These are phyloP conservation scores for Akebia trifoliata DNA, from an alignment of 164 flowering plant species.

Conservation along the genomic window DNA sequence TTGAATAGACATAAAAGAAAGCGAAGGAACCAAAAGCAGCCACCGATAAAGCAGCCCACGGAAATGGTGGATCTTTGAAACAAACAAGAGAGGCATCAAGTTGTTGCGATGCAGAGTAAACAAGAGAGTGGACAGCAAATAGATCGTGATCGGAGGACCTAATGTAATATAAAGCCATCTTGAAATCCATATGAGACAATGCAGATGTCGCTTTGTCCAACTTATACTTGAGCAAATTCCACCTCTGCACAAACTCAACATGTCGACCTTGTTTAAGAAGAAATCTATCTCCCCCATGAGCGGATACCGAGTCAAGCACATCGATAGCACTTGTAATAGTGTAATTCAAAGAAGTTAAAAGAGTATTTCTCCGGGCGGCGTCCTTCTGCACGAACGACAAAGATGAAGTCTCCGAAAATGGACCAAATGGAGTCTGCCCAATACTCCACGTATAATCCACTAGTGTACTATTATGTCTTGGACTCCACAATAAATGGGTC, in stretches of 20 bases:
- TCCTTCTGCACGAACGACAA: constrained; percentile 92
- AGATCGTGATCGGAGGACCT: constrained; percentile 86
- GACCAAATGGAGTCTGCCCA: constrained; percentile 98
- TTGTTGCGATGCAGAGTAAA: constrained; percentile 75
- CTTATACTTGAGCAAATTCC: constrained; percentile 87
- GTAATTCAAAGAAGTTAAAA: constrained; percentile 70
- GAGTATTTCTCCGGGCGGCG: constrained; percentile 86
- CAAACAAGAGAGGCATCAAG: constrained; percentile 85
- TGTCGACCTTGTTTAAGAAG: constrained; percentile 51
- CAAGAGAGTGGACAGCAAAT: constrained; percentile 69
- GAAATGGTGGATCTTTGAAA: constrained; percentile 95
- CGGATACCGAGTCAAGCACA: constrained; percentile 62
- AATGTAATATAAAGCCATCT: constrained; percentile 63
- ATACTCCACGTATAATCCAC: constrained; percentile 97
- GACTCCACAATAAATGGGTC: constrained; percentile 87
- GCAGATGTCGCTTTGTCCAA: constrained; percentile 77
- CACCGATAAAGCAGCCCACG: constrained; percentile 62
- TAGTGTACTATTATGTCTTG: constrained; percentile 66
- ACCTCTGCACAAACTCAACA: constrained; percentile 71
- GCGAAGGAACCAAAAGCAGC: constrained; percentile 38
- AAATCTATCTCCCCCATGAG: constrained; percentile 76
- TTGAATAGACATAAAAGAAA: constrained; percentile 47
- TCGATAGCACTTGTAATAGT: constrained; percentile 74
- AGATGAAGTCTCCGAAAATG: constrained; percentile 71
- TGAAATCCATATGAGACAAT: constrained; percentile 81